Evolutionary conservation across 805 yeast genomes (phyloP).

Genomic region (Candida quercuum): DNA sequence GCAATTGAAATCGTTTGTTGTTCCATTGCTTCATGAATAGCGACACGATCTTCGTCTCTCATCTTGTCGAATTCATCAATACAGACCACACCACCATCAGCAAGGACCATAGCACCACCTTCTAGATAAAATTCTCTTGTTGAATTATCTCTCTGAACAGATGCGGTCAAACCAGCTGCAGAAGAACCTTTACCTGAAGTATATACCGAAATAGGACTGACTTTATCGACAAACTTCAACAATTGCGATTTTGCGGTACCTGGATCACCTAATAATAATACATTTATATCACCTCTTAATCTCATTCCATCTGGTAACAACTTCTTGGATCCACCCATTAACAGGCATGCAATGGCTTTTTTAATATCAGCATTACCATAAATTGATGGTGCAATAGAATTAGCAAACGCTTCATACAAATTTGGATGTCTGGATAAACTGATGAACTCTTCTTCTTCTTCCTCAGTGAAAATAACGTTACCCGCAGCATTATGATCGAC

Average conservation of each 20-base stretch:
- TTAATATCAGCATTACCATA: conserved; percentile 92
- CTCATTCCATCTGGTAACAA: conserved; percentile 93
- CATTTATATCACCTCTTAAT: conserved; percentile 95
- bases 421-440: conserved; percentile 78
- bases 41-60: conserved; percentile 98
- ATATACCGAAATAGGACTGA: conserved; percentile 89
- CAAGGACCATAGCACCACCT: conserved; percentile 99
- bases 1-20: conserved; percentile 99
- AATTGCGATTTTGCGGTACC: conserved; percentile 98
- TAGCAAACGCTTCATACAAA: conserved; percentile 78
- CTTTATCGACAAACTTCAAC: conserved; percentile 90
- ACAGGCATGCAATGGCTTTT: conserved; percentile 84
- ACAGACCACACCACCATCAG: conserved; percentile 99
- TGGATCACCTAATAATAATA: conserved; percentile 91
- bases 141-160: conserved; percentile 86
- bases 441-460: conserved; percentile 89
- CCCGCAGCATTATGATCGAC: conserved; percentile 65
- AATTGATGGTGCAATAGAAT: conserved; percentile 93
- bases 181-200: conserved; percentile 99
- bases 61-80: conserved; percentile 98
- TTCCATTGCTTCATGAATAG: conserved; percentile 99
- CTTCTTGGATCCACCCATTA: conserved; percentile 93
- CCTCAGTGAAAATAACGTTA: conserved; percentile 66
- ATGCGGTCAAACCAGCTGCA: conserved; percentile 98
- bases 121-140: conserved; percentile 92